Base-by-base conservation (phyloP, 306 rosid species). In the Glycine tomentella region DNA sequence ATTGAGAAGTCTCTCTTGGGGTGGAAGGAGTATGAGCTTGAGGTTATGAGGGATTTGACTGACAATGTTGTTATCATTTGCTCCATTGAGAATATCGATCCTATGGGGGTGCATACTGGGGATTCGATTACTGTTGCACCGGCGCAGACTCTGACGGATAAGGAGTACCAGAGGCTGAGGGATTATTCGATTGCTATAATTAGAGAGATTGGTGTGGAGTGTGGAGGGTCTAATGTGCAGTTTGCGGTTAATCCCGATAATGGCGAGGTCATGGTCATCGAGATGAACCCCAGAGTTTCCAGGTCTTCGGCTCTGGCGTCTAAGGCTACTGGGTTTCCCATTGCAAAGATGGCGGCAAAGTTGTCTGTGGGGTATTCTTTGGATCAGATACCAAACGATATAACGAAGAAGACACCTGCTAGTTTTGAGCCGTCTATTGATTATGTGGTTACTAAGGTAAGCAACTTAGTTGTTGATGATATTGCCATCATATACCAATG, bases 1-100 rank as follows among this genome's bases (percentile, higher is more conserved):
- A 91, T 96, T 78, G 99, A 96, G 84, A 93, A 96, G 83, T 96
- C 99, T 5, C 67, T 96, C 86, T 67, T 96, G 75, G 99, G 98
- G 53, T 96, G 99, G 98, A 96, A 96, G 82, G 99, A 96, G 82
- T 93, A 96, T 84, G 99, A 96, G 74, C 99, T 96, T 68, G 98
- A 96, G 85, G 99, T 96, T 20, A 96, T 96, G 99, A 90, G 97
- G 76, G 99, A 93, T 72, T 87, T 96, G 84, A 98, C 98, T 5
- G 99, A 96, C 76, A 96, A 93, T 76, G 98, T 96, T 71, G 98
- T 96, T 9, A 96, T 93, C 44, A 96, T 93, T 31, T 96, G 99
- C 57, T 96, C 99, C 3, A 93, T 96, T 79, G 99, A 96, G 97
- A 96, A 96, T 84, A 92, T 96, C 70, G 99, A 96, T 69, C 92